A percentile compares a stretch with the other conserved stretches of the same genome.
Conservation (phyloP, 1,284 basidiomycete genomes). For the Pseudomicrostroma phylloplanum region DNA sequence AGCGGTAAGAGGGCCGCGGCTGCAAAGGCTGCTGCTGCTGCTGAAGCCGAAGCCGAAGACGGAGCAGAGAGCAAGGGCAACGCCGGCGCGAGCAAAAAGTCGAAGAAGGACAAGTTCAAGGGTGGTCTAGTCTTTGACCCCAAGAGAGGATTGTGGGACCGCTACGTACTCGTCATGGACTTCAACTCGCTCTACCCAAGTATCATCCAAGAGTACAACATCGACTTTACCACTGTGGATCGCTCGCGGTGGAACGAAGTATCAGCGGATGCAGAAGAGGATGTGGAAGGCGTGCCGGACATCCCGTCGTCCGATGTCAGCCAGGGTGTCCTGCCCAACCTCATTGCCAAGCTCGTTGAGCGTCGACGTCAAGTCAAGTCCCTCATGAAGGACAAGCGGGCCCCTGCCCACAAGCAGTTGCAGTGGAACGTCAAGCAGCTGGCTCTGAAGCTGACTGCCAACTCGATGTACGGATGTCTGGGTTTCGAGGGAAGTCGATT, state of each 20-base stretch:
- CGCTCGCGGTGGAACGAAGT: constrained; percentile 43
- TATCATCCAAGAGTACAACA: constrained; percentile 99
- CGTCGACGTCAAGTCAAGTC: constrained; percentile 85
- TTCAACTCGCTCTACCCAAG: constrained; percentile 99
- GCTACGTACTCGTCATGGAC: constrained; percentile 97
- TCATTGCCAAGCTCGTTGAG: constrained; percentile 88
- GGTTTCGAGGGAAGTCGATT: constrained; percentile 96
- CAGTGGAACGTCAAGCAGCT: constrained; percentile 96
- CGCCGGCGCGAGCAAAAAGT: constrained; percentile 59
- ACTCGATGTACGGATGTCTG: constrained; percentile 99
- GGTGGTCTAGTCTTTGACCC: constrained; percentile 97
- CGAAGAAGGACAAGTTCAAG: constrained; percentile 83
- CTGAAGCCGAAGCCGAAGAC: constrained; percentile 53
- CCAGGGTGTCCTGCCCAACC: constrained; percentile 85
- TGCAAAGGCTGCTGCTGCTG: constrained; percentile 58
- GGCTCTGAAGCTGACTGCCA: constrained; percentile 94
- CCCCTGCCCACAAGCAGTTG: constrained; percentile 68
- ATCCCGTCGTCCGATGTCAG: constrained; percentile 67
- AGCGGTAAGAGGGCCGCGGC: constrained; percentile 53
- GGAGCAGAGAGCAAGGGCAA: constrained; percentile 12
- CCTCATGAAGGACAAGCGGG: constrained; percentile 84
- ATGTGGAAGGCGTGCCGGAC: constrained; percentile 71
- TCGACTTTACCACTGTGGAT: constrained; percentile 95
- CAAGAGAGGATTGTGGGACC: constrained; percentile 93
- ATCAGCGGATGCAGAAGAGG: constrained; percentile 53